Conservation (phyloP, 768 basidiomycete genomes). For the Phaeolepiota aurea region DNA sequence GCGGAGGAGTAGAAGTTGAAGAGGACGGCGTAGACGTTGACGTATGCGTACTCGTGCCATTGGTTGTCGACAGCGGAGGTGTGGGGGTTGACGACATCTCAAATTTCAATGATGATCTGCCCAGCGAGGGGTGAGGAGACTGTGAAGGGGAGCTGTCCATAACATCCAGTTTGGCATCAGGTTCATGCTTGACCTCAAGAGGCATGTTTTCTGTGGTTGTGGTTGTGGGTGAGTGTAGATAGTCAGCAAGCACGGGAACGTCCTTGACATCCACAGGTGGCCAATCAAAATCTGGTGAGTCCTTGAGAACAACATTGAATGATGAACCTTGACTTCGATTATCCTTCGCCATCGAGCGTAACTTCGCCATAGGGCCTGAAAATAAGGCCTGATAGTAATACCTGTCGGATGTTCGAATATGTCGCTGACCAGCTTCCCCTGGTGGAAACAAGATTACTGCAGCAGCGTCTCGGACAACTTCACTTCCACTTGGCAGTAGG, state of each 20-base stretch:
- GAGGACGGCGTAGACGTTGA: too few species aligned
- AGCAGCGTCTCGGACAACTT: too few species aligned
- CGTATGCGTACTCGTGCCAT: constrained; percentile 23
- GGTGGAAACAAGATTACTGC: too few species aligned
- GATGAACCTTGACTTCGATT: constrained; percentile 12
- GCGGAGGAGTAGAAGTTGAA: too few species aligned
- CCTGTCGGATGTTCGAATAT: too few species aligned
- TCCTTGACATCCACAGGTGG: constrained; percentile 20
- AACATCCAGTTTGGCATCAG: constrained; percentile 15
- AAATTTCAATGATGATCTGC: constrained; percentile 21
- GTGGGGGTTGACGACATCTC: constrained; percentile 26
- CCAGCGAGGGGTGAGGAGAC: constrained; percentile 25
- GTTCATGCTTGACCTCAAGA: constrained; percentile 18
- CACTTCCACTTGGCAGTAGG: too few species aligned
- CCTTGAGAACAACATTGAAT: constrained; percentile 2
- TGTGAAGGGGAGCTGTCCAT: constrained; percentile 23
- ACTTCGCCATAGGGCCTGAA: constrained; percentile 10
- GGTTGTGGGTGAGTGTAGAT: constrained; percentile 16
- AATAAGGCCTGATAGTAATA: too few species aligned
- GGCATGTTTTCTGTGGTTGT: constrained; percentile 19
- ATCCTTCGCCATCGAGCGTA: constrained; percentile 7
- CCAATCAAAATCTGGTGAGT: constrained; percentile 15
- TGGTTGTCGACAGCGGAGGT: constrained; percentile 20
- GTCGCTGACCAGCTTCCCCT: too few species aligned
- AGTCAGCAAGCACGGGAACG: constrained; percentile 19